Conservation (phyloP, 345 rosid species). For the Salix exigua region DNA sequence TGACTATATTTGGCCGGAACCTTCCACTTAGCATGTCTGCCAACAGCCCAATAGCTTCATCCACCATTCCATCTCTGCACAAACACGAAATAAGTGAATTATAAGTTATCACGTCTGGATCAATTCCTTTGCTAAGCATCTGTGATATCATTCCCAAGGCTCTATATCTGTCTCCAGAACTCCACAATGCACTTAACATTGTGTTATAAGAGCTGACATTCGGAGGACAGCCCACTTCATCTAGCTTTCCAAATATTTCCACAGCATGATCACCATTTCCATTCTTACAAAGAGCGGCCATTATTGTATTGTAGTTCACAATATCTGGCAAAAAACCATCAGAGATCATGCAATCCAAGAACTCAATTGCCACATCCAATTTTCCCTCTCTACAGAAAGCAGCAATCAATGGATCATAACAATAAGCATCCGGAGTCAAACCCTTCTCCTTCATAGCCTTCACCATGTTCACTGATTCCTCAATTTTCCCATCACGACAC, state of each 20-base stretch:
- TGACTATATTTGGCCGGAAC: conserved; percentile 57
- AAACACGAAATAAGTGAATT: conserved; percentile 76
- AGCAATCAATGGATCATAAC: conserved; percentile 81
- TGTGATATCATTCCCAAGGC: conserved; percentile 60
- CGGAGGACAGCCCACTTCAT: conserved; percentile 74
- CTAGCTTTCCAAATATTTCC: conserved; percentile 59
- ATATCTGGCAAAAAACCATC: conserved; percentile 82
- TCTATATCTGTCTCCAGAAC: conserved; percentile 50
- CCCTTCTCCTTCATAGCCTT: conserved; percentile 59
- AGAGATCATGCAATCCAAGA: conserved; percentile 64
- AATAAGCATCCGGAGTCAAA: conserved; percentile 58
- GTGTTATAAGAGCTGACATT: conserved; percentile 77
- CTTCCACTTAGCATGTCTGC: conserved; percentile 64
- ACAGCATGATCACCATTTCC: conserved; percentile 70
- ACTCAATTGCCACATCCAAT: conserved; percentile 66
- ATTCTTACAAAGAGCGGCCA: conserved; percentile 63
- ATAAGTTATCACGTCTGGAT: conserved; percentile 72
- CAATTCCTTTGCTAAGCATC: conserved; percentile 59
- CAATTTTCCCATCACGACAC: conserved; percentile 62
- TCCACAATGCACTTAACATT: conserved; percentile 76
- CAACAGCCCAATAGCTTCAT: conserved; percentile 61
- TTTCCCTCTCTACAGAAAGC: conserved; percentile 70
- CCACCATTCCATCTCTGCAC: conserved; percentile 84
- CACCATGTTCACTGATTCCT: conserved; percentile 57
- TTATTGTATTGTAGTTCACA: conserved; percentile 72